Conservation (phyloP, 2,329 filamentous ascomycete species). For the Cladobotryum protrusum region DNA sequence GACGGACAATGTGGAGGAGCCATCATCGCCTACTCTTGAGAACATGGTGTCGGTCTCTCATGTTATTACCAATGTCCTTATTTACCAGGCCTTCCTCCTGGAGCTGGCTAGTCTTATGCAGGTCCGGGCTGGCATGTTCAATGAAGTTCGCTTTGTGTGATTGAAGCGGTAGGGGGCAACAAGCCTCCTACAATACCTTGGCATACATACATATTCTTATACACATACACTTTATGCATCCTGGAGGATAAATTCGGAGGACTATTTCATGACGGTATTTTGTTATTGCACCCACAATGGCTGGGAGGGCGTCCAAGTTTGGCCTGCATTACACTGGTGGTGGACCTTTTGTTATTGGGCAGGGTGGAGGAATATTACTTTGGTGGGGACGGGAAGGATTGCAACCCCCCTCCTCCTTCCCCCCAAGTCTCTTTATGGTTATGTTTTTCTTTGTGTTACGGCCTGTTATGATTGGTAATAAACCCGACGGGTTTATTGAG, state of each 20-base stretch:
- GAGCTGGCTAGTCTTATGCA: constrained; percentile 71
- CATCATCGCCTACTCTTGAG: constrained; percentile 7
- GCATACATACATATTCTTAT: too few species aligned
- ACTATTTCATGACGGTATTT: neutral
- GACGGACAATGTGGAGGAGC: constrained; percentile 11
- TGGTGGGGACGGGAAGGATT: too few species aligned
- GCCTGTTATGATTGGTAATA: neutral
- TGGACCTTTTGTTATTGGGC: too few species aligned
- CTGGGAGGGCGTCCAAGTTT: neutral
- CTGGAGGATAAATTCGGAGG: neutral
- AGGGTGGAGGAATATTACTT: too few species aligned
- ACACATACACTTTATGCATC: neutral
- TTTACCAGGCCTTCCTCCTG: constrained; percentile 73
- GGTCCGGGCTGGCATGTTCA: constrained; percentile 67
- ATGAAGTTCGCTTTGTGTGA: constrained; percentile 60
- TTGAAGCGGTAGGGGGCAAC: neutral
- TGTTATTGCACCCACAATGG: neutral
- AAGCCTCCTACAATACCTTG: too few species aligned
- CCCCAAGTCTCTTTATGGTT: neutral
- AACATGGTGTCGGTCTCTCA: constrained; percentile 64
- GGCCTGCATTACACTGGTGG: neutral
- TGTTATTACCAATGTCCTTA: constrained; percentile 70
- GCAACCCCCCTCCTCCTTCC: neutral
- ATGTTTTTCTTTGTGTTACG: neutral
- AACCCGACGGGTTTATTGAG: too few species aligned